Percentiles rank a stretch among this genome's conserved stretches.
These are phyloP conservation scores for Capsicum chinense DNA, from an alignment of 257 asterid species.

Conservation along the genomic window DNA sequence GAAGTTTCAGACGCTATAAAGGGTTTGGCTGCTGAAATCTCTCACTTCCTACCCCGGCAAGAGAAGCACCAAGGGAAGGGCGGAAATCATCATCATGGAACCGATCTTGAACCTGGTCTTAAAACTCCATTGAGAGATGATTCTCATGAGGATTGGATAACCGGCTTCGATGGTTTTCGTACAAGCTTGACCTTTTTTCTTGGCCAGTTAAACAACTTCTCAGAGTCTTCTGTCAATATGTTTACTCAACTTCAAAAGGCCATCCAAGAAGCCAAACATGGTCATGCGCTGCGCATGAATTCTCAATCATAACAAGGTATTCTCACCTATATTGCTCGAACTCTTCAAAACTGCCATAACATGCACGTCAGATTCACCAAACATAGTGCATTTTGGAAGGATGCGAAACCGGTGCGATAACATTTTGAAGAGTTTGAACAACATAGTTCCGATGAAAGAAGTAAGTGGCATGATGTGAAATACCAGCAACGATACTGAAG, in stretches of 20 bases:
- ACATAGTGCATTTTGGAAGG: neutral
- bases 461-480: neutral
- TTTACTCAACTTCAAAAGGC: constrained; percentile 59
- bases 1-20: constrained; percentile 69
- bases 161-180: constrained; percentile 65
- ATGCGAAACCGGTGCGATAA: neutral
- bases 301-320: constrained; percentile 25
- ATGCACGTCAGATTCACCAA: neutral
- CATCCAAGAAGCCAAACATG: constrained; percentile 62
- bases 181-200: constrained; percentile 69
- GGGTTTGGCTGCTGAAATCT: constrained; percentile 67
- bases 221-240: constrained; percentile 69
- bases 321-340: neutral
- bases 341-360: neutral
- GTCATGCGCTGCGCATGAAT: constrained; percentile 49
- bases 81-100: constrained; percentile 31
- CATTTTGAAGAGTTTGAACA: neutral
- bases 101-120: constrained; percentile 39
- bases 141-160: constrained; percentile 48
- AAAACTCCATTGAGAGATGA: constrained; percentile 43
- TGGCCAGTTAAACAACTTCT: constrained; percentile 63
- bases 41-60: constrained; percentile 75
- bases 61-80: constrained; percentile 72
- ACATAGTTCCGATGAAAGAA: neutral
- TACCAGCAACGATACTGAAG: constrained; percentile 6